These are phyloP conservation scores for Nemania sp. DNA, from an alignment of 2,329 filamentous ascomycete genomes.

Conservation along the genomic window DNA sequence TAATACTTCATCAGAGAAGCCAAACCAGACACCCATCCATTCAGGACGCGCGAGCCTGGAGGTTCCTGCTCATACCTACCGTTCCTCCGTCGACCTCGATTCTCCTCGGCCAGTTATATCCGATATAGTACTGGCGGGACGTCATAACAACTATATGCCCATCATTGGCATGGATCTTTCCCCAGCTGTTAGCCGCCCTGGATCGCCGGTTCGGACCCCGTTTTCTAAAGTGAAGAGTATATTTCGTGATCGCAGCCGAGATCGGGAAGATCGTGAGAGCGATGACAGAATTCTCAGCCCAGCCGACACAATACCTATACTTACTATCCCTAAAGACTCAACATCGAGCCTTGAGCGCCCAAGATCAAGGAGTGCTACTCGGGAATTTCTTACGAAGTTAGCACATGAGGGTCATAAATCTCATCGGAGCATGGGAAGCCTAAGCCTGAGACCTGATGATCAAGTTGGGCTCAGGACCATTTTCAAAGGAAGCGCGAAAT, in stretches of 20 bases:
- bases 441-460: constrained; percentile 50
- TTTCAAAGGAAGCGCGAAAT: constrained; percentile 71
- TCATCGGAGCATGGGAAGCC: constrained; percentile 53
- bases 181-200: constrained; percentile 62
- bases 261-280: constrained; percentile 45
- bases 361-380: constrained; percentile 45
- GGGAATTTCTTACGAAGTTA: constrained; percentile 42
- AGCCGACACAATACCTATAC: constrained; percentile 32
- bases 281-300: constrained; percentile 41
- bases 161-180: constrained; percentile 66
- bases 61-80: constrained; percentile 45
- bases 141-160: constrained; percentile 56
- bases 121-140: constrained; percentile 48
- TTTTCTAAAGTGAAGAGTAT: constrained; percentile 59
- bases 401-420: constrained; percentile 53
- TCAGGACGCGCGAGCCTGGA: constrained; percentile 52
- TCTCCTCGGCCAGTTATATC: constrained; percentile 56
- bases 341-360: constrained; percentile 35
- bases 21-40: constrained; percentile 39
- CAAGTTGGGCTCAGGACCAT: constrained; percentile 68
- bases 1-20: constrained; percentile 23
- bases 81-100: constrained; percentile 49
- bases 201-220: constrained; percentile 65
- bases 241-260: constrained; percentile 57
- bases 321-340: constrained; percentile 37